Evolutionary conservation across 2,329 filamentous ascomycete genomes (phyloP), one percentile per base, ranked within the genome.

Genomic region (Fusarium agapanthi): DNA sequence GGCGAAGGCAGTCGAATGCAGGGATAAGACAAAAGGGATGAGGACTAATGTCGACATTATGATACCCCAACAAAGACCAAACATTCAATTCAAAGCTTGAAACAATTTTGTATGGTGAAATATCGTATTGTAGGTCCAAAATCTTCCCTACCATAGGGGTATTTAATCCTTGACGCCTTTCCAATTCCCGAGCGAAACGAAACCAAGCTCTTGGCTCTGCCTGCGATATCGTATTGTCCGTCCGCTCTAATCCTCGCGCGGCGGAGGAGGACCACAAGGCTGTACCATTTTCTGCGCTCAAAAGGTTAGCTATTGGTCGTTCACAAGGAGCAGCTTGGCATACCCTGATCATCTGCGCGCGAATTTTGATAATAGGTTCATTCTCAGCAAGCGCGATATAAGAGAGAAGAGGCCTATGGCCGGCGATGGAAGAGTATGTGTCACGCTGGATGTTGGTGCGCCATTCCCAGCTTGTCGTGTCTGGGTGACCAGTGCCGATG

Each of bases 381-480:
- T 96, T 96, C 85, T 97, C 90, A 0, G 95, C 95, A 55, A 98
- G 90, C 24, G 93, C 89, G 86, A 98, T 95, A 82, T 97, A 98
- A 43, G 93, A 90, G 22, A 98, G 87, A 68, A 98, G 87, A 13
- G 95, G 93, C 22, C 95, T 93, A 81, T 99, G 96, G 26, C 96
- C 96, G 73, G 96, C 89, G 78, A 97, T 95, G 71, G 91, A 95
- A 26, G 95, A 90, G 80, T 95, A 95, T 28, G 92, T 97, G 85
- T 99, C 96, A 81, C 96, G 95, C 80, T 95, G 90, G 80, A 98
- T 95, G 85, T 98, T 99, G 67, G 93, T 95, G 56, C 92, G 92
- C 95, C 95, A 99, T 84, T 99, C 96, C 91, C 96, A 96, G 82
- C 94, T 97, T 32, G 95, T 97, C 20, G 95, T 98, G 85, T 99